Evolutionary conservation across 139 green algal genomes (phyloP).

Genomic region (Pedinophyceae sp.): DNA sequence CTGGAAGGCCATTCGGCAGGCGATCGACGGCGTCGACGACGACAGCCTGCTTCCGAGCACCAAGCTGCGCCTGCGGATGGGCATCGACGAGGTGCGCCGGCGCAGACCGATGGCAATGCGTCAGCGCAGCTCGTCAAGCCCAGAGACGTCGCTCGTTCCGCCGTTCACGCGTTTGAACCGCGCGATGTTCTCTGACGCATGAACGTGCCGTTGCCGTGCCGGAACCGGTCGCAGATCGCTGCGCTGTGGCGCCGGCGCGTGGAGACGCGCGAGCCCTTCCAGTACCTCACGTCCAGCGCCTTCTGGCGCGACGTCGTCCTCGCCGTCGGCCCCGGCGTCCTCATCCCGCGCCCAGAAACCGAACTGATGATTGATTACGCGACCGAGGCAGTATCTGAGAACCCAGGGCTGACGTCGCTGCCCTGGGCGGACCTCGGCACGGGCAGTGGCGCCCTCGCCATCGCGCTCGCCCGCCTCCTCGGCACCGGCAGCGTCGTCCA

Average conservation of each 20-base stretch:
- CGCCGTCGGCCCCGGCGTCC: constrained; percentile 46
- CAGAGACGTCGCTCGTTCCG: too few relatives aligned
- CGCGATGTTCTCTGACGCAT: too few relatives aligned
- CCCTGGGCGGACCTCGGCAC: constrained; percentile 81
- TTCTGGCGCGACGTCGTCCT: constrained; percentile 74
- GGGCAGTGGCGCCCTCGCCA: constrained; percentile 76
- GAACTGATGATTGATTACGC: constrained; percentile 67
- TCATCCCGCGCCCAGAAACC: constrained; percentile 84
- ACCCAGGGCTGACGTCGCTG: constrained; percentile 10
- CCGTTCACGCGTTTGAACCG: too few relatives aligned
- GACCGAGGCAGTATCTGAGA: constrained; percentile 12
- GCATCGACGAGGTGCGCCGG: too few relatives aligned
- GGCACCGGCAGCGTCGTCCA: constrained; percentile 6
- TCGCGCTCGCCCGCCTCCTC: too few relatives aligned
- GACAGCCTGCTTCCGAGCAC: too few relatives aligned
- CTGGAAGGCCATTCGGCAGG: too few relatives aligned
- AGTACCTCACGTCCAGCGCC: constrained; percentile 67
- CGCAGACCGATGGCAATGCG: too few relatives aligned
- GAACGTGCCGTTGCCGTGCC: too few relatives aligned
- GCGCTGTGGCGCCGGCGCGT: constrained; percentile 6
- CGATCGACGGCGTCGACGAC: too few relatives aligned
- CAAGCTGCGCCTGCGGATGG: too few relatives aligned
- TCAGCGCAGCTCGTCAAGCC: too few relatives aligned
- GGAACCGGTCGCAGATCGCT: not conserved
- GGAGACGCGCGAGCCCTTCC: constrained; percentile 55